These are phyloP conservation scores for Brassica rapa DNA, from an alignment of 345 rosid genomes.

Conservation along the genomic window DNA sequence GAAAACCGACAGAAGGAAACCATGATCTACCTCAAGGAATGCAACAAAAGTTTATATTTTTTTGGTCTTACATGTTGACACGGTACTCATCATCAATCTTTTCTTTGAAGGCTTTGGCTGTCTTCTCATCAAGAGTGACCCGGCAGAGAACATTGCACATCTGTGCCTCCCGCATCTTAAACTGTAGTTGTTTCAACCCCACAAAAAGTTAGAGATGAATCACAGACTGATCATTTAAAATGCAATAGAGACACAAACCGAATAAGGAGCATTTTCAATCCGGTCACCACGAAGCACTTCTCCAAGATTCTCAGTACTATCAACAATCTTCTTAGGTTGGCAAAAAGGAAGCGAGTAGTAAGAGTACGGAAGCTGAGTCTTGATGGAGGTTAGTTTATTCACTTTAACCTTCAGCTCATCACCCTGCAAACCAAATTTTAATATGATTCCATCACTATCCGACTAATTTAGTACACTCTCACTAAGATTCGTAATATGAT, in stretches of 20 bases:
- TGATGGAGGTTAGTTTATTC: constrained; percentile 88
- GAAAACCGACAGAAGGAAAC: constrained; percentile 12
- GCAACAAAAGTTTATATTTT: neutral
- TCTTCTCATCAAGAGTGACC: constrained; percentile 57
- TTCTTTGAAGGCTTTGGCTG: constrained; percentile 77
- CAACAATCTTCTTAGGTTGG: constrained; percentile 68
- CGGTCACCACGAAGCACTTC: constrained; percentile 99
- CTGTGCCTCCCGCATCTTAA: constrained; percentile 89
- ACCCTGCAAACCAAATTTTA: constrained; percentile 48
- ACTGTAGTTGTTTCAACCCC: constrained; percentile 51
- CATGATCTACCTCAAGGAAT: neutral
- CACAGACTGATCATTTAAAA: neutral
- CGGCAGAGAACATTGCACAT: constrained; percentile 80
- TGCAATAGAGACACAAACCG: constrained; percentile 46
- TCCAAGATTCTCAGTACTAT: constrained; percentile 98
- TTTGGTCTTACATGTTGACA: constrained; percentile 73
- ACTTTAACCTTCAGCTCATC: constrained; percentile 84
- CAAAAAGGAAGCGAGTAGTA: constrained; percentile 87
- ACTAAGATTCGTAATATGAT: neutral
- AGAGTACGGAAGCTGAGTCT: constrained; percentile 95
- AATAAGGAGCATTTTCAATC: constrained; percentile 88
- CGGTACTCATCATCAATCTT: constrained; percentile 94
- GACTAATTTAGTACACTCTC: neutral
- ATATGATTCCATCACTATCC: neutral
- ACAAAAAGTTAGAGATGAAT: constrained; percentile 3